These are phyloP conservation scores for Paecilomyces sp. DNA, from an alignment of 2,329 filamentous ascomycete genomes.

Conservation along the genomic window DNA sequence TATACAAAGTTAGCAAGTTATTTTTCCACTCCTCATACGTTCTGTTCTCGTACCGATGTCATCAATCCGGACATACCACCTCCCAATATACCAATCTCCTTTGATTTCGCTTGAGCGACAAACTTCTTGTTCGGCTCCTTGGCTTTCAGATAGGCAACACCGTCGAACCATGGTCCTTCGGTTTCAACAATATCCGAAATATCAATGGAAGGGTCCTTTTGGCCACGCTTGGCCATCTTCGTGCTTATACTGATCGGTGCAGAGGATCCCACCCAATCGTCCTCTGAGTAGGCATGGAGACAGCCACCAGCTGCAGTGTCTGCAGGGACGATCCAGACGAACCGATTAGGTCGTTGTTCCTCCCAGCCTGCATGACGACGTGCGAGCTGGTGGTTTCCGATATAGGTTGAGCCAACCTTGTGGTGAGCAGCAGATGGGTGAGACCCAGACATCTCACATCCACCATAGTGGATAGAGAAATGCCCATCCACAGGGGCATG, in stretches of 20 bases:
- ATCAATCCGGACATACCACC: conserved; percentile 31
- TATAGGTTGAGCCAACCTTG: neutral
- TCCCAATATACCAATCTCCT: conserved; percentile 29
- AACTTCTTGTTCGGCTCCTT: conserved; percentile 18
- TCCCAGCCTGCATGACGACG: neutral
- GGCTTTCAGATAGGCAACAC: conserved; percentile 28
- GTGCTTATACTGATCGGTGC: conserved; percentile 16
- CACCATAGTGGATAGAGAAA: neutral
- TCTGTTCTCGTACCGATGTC: conserved; percentile 10
- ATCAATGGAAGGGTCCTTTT: conserved; percentile 16
- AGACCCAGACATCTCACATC: neutral
- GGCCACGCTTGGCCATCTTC: conserved; percentile 24
- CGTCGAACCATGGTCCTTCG: conserved; percentile 35
- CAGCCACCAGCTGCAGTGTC: neutral
- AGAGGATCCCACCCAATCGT: neutral
- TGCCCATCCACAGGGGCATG: neutral
- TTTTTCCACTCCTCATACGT: neutral
- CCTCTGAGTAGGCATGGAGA: neutral
- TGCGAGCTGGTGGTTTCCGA: neutral
- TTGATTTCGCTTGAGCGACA: conserved; percentile 22
- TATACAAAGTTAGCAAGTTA: neutral
- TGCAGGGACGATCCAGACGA: neutral
- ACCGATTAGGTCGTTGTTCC: neutral
- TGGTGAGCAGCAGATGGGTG: neutral
- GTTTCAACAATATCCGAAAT: conserved; percentile 28